Base-by-base conservation (phyloP, 345 rosid genomes). In the Eucalyptus regnans region DNA sequence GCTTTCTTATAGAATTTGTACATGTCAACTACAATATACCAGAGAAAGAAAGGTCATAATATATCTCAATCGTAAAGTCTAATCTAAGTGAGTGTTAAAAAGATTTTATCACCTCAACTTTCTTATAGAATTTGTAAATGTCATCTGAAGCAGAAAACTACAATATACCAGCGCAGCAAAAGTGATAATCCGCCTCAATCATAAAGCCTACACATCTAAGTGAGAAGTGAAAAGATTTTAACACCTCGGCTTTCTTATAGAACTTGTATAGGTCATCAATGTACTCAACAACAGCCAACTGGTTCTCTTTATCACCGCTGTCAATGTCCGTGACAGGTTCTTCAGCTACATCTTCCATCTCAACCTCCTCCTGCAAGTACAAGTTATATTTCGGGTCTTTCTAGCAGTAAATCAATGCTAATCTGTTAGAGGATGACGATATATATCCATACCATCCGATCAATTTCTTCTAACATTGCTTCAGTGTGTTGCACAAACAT, bases 401-500 rank as follows among this genome's bases (percentile, higher is more conserved):
- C 27, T 51, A 20, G 46, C 68, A 54, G 29, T 14, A 86, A 86
- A 43, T 86, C 23, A 2, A 76, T 76, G 84, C 84, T 41, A 76
- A 76, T 76, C 84, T 41, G 84, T 76, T 41, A 41, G 29, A 41
- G 15, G 16, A 76, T 11, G 29, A 41, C 8, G 4, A 76, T 11
- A 20, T 41, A 31, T 41, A 56, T 41, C 29, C 84, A 76, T 95
- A 97, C 99, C 99, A 98, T 96, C 89, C 93, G 86, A 86, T 98
- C 98, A 89, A 96, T 96, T 90, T 97, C 99, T 29, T 95, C 99
- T 91, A 95, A 89, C 96, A 97, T 94, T 84, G 99, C 97, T 92
- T 96, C 97, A 16, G 98, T 96, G 91, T 96, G 99, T 64, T 95
- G 99, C 83, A 97, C 97, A 90, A 93, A 97, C 95, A 94, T 95